phyloP scores from a whole-genome alignment of 306 rosid genomes.

The Rosa persica region DNA sequence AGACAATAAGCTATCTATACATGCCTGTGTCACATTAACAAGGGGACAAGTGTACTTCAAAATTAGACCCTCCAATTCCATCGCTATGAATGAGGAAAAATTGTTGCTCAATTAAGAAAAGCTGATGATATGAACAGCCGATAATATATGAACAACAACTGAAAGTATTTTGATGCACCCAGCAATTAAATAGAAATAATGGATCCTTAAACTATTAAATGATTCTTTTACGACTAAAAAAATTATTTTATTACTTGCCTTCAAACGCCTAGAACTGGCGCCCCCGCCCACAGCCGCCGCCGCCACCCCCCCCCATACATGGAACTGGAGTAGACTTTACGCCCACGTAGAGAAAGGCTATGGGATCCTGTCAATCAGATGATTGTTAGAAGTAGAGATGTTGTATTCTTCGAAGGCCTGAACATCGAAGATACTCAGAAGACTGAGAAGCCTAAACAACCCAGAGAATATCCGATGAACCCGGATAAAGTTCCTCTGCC shows the following conservation, averaged over 20 bases:
- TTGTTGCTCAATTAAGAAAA: neutral
- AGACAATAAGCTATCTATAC: neutral
- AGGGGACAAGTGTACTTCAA: neutral
- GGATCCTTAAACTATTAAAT: neutral
- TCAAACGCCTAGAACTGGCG: neutral
- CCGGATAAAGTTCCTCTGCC: too few species aligned
- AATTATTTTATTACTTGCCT: neutral
- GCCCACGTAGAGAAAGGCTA: neutral
- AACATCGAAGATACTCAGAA: too few species aligned
- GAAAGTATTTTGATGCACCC: neutral
- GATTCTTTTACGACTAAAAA: neutral
- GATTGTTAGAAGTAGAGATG: too few species aligned
- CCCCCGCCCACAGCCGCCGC: neutral
- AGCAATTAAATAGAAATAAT: neutral
- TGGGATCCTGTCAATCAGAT: too few species aligned
- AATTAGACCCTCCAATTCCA: neutral
- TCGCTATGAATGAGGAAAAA: neutral
- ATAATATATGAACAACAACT: neutral
- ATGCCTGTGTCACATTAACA: constrained; percentile 2
- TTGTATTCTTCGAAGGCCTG: too few species aligned
- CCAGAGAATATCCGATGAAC: too few species aligned
- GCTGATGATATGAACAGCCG: neutral
- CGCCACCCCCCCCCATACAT: neutral
- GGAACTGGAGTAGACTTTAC: neutral
- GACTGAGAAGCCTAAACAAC: too few species aligned